These are phyloP conservation scores for Setaria italica DNA, from an alignment of 202 grass and related monocot species.

Conservation along the genomic window DNA sequence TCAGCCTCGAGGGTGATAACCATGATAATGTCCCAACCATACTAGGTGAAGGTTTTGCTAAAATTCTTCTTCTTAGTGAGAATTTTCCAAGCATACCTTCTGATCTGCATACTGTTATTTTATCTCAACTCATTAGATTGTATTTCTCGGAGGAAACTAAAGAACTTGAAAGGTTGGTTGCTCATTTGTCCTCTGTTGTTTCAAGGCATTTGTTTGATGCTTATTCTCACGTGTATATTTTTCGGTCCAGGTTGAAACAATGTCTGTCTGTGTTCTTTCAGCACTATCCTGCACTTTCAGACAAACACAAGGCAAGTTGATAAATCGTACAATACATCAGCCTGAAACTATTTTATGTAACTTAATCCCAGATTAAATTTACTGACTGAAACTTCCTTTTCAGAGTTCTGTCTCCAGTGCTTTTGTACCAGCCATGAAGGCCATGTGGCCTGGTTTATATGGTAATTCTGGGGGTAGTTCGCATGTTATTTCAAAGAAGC, in stretches of 20 bases:
- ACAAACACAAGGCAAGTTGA: constrained; percentile 79
- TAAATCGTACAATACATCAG: background rate
- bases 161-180: constrained; percentile 78
- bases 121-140: constrained; percentile 68
- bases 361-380: constrained; percentile 30
- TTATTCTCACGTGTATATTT: constrained; percentile 39
- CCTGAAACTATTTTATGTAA: background rate
- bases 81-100: constrained; percentile 74
- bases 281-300: constrained; percentile 82
- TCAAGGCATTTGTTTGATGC: constrained; percentile 14
- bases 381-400: constrained; percentile 28
- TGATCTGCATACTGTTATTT: constrained; percentile 66
- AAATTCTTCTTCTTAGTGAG: constrained; percentile 82
- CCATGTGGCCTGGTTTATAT: constrained; percentile 86
- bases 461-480: constrained; percentile 72
- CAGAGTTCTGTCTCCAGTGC: constrained; percentile 71
- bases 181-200: constrained; percentile 37
- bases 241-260: constrained; percentile 76
- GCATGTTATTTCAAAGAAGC: constrained; percentile 64
- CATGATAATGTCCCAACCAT: constrained; percentile 73
- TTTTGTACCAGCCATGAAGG: constrained; percentile 82
- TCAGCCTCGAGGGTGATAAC: constrained; percentile 64
- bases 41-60: constrained; percentile 94
- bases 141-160: constrained; percentile 82
- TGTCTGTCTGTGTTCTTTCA: constrained; percentile 92